Evolutionary conservation across 768 basidiomycete species (phyloP).

Genomic region (Calocybe gangraenosa): DNA sequence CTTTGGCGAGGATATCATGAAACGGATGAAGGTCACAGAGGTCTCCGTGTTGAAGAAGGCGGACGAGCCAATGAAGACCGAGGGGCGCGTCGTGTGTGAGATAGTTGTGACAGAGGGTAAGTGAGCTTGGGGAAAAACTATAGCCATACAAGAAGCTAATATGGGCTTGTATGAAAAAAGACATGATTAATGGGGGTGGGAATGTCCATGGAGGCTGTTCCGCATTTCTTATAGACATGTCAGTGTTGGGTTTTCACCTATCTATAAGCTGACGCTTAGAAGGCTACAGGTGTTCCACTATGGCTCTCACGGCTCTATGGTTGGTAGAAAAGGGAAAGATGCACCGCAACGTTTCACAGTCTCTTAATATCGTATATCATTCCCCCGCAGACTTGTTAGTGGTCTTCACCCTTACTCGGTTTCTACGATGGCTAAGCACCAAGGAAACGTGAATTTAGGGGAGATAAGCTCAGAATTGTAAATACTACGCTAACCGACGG

Average conservation of each 20-base stretch:
- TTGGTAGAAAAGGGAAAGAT: slow-evolving; percentile 21
- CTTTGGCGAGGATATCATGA: slow-evolving; percentile 16
- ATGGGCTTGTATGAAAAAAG: too few relatives aligned
- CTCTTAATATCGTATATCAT: slow-evolving; percentile 50
- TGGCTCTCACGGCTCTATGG: slow-evolving; percentile 38
- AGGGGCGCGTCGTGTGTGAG: slow-evolving; percentile 44
- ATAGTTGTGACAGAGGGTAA: slow-evolving; percentile 39
- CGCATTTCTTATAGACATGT: slow-evolving; percentile 52
- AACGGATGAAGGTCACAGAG: slow-evolving; percentile 30
- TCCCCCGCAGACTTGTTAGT: slow-evolving; percentile 49
- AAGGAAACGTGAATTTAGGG: slow-evolving; percentile 23
- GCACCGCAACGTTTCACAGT: slow-evolving; percentile 40
- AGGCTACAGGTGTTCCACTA: slow-evolving; percentile 41
- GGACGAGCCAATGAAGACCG: slow-evolving; percentile 40
- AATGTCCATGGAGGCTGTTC: slow-evolving; percentile 54
- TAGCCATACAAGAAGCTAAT: too few relatives aligned
- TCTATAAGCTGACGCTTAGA: not conserved
- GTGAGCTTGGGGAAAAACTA: too few relatives aligned
- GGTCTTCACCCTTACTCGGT: not conserved
- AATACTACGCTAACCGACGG: slow-evolving; percentile 50
- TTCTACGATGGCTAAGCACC: not conserved
- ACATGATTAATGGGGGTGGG: slow-evolving; percentile 50
- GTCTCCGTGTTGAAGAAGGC: slow-evolving; percentile 37
- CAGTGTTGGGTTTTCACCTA: slow-evolving; percentile 13
- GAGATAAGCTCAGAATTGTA: slow-evolving; percentile 47